Evolutionary conservation across 2,329 filamentous ascomycete genomes (phyloP).

Genomic region (Dichotomopilus funicola): DNA sequence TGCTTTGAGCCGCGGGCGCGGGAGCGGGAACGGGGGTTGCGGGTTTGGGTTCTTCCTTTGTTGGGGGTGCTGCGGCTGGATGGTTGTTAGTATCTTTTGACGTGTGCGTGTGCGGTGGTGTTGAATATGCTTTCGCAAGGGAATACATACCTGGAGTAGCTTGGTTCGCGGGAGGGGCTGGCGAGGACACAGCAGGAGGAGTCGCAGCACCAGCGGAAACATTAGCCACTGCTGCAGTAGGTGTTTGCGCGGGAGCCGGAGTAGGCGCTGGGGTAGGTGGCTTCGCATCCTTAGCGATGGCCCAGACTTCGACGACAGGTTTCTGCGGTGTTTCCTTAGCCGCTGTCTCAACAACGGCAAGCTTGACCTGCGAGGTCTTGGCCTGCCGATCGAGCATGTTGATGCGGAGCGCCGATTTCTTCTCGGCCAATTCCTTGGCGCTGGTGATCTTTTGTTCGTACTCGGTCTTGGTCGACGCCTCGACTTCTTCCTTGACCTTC

Average conservation of each 20-base stretch:
- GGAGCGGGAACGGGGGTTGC: not conserved
- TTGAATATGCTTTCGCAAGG: too few species aligned
- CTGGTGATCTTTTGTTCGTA: conserved; percentile 48
- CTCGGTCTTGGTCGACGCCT: conserved; percentile 41
- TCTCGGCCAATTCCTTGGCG: conserved; percentile 60
- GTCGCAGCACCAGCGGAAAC: not conserved
- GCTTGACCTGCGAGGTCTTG: conserved; percentile 59
- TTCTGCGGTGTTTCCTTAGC: conserved; percentile 78
- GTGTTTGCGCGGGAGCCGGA: conserved; percentile 6
- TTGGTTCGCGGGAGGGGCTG: not conserved
- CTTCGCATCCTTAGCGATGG: conserved; percentile 64
- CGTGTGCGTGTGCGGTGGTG: not conserved
- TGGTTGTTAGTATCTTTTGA: not conserved
- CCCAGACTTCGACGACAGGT: conserved; percentile 82
- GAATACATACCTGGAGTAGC: conserved; percentile 14
- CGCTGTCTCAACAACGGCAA: conserved; percentile 72
- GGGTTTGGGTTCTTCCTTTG: conserved; percentile 12
- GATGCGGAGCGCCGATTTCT: conserved; percentile 66
- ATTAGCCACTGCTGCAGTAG: not conserved
- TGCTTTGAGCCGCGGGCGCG: conserved; percentile 3
- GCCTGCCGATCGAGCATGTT: conserved; percentile 72
- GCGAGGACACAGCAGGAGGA: not conserved
- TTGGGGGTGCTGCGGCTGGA: not conserved
- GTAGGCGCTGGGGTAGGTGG: conserved; percentile 13
- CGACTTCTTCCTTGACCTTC: conserved; percentile 50